These are phyloP conservation scores for Nowakowskiella sp. DNA, from an alignment of 192 early-diverging fungal species.

Conservation along the genomic window DNA sequence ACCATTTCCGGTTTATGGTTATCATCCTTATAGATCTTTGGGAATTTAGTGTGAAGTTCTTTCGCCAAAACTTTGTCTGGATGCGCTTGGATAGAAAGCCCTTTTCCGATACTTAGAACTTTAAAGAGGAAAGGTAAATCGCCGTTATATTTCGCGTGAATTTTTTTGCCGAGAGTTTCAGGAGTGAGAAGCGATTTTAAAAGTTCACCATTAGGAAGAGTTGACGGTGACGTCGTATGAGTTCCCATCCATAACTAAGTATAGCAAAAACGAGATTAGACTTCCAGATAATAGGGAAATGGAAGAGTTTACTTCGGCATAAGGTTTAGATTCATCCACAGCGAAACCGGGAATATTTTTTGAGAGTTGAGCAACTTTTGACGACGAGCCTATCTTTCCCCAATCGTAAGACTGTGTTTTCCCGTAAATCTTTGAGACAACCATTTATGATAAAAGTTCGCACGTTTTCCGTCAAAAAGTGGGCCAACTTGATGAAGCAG, in stretches of 20 bases:
- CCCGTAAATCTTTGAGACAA: slow-evolving; percentile 28
- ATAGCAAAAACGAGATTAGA: slow-evolving; percentile 5
- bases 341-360: slow-evolving; percentile 43
- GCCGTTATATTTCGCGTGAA: slow-evolving; percentile 55
- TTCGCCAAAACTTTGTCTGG: slow-evolving; percentile 86
- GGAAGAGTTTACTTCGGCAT: slow-evolving; percentile 67
- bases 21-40: slow-evolving; percentile 84
- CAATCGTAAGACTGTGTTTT: slow-evolving; percentile 90
- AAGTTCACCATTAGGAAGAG: slow-evolving; percentile 30
- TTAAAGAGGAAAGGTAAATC: slow-evolving; percentile 98
- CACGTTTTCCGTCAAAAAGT: too few species aligned
- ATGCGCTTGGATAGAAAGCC: slow-evolving; percentile 96
- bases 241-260: slow-evolving; percentile 95
- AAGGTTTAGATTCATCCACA: slow-evolving; percentile 60
- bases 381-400: slow-evolving; percentile 77
- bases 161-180: slow-evolving; percentile 35
- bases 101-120: slow-evolving; percentile 60
- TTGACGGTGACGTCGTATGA: slow-evolving; percentile 83
- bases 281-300: not conserved
- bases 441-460: too few species aligned
- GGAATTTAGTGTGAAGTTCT: slow-evolving; percentile 57
- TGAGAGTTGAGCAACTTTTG: slow-evolving; percentile 83
- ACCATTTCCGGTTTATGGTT: slow-evolving; percentile 96
- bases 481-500: too few species aligned
- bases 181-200: slow-evolving; percentile 60